Evolutionary conservation across 208 protist genomes (phyloP).

Genomic region (Leishmania aethiopica): DNA sequence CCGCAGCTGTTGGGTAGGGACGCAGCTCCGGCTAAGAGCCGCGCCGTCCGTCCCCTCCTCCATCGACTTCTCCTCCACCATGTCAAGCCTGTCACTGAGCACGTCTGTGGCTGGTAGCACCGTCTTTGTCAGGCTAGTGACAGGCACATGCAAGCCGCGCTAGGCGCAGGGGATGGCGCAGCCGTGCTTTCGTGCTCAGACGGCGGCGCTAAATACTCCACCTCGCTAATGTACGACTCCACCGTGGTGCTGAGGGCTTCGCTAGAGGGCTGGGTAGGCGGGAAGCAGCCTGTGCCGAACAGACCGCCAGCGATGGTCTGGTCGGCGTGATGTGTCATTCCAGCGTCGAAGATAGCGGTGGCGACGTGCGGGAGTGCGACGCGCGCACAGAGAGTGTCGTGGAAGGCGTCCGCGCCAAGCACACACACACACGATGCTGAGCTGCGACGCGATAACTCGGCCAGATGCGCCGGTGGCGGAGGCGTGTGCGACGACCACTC

Average conservation of each 20-base stretch:
- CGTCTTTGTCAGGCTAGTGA: not conserved
- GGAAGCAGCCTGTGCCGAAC: slow-evolving; percentile 3
- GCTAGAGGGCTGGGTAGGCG: not conserved
- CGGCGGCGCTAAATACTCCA: slow-evolving; percentile 5
- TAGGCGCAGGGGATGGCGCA: not conserved
- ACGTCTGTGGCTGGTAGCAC: not conserved
- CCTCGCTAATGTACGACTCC: slow-evolving; percentile 6
- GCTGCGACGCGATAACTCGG: not conserved
- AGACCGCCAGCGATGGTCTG: not conserved
- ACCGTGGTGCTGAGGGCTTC: slow-evolving; percentile 11
- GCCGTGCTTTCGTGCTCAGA: slow-evolving; percentile 12
- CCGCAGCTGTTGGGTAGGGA: slow-evolving; percentile 2
- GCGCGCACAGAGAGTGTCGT: not conserved
- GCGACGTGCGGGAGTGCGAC: slow-evolving; percentile 8
- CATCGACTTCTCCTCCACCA: not conserved
- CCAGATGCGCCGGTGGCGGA: not conserved
- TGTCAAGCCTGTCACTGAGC: not conserved
- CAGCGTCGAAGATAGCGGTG: slow-evolving; percentile 26
- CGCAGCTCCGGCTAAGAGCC: slow-evolving; percentile 6
- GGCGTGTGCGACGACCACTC: slow-evolving; percentile 9
- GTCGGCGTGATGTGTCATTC: too few species aligned
- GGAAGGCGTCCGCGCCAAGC: not conserved
- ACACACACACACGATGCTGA: not conserved
- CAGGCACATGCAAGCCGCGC: not conserved
- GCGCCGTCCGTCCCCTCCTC: slow-evolving; percentile 1